phyloP scores from a whole-genome alignment of 352 stramenopile genomes.

The Globisporangium paddicum region DNA sequence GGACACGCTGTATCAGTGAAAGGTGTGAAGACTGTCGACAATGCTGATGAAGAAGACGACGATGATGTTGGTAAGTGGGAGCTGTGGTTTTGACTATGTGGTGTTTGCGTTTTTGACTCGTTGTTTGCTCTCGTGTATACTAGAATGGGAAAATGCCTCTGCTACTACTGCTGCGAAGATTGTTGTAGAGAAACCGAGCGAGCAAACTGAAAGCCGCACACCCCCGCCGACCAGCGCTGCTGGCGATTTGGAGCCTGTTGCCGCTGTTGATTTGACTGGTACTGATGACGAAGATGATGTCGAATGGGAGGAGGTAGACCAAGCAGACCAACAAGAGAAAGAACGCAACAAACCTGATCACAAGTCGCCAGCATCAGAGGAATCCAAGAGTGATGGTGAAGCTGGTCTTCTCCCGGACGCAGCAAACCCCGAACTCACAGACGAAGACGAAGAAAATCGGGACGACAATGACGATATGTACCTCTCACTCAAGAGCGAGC shows the following conservation, averaged over 20 bases:
- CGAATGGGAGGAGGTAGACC: slow-evolving; percentile 46
- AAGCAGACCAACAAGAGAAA: not conserved
- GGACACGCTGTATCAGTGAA: not conserved
- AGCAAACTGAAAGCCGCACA: not conserved
- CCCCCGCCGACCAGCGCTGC: not conserved
- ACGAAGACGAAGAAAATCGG: slow-evolving; percentile 6
- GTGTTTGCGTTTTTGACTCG: too few relatives aligned
- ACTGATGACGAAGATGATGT: slow-evolving; percentile 27
- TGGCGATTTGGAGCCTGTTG: not conserved
- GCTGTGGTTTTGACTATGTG: too few relatives aligned
- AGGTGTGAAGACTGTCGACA: not conserved
- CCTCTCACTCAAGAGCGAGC: slow-evolving; percentile 53
- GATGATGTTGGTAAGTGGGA: slow-evolving; percentile 37
- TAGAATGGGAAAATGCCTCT: slow-evolving; percentile 31
- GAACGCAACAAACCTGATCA: not conserved
- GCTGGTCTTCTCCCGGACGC: not conserved
- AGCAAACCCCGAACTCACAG: slow-evolving; percentile 2
- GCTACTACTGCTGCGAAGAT: not conserved
- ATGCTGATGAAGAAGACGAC: slow-evolving; percentile 24
- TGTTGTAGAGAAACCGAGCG: not conserved
- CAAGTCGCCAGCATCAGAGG: not conserved
- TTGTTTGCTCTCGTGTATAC: slow-evolving; percentile 5
- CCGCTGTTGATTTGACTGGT: not conserved
- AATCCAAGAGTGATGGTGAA: not conserved
- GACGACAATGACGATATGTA: slow-evolving; percentile 42